A percentile compares a stretch with the other conserved stretches of the same genome.
Conservation (phyloP, 2,329 filamentous ascomycete genomes). For the Alternaria panax region DNA sequence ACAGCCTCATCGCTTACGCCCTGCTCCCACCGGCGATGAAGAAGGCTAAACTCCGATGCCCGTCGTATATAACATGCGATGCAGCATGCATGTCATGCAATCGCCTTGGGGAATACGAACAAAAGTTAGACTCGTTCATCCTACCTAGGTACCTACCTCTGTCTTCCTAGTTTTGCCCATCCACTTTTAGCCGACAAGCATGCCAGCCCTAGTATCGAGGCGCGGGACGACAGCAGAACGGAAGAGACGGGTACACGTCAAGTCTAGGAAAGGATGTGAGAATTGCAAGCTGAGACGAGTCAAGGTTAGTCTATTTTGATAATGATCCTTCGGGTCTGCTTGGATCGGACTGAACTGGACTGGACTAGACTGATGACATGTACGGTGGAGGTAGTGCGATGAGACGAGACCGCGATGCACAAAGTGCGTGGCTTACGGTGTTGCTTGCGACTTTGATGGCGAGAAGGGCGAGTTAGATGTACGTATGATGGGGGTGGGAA, state of each 20-base stretch:
- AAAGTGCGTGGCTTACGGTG: conserved; percentile 58
- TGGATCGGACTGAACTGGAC: conserved; percentile 9
- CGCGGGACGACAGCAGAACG: conserved; percentile 16
- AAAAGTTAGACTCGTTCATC: background rate
- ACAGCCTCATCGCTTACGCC: background rate
- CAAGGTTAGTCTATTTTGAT: conserved; percentile 52
- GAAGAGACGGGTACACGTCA: conserved; percentile 55
- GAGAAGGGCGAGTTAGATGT: background rate
- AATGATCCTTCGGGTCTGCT: background rate
- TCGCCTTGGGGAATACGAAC: background rate
- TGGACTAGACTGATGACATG: background rate
- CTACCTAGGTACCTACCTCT: too few species aligned
- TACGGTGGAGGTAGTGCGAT: conserved; percentile 59
- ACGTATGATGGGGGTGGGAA: background rate
- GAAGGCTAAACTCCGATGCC: background rate
- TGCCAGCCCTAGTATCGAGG: conserved; percentile 24
- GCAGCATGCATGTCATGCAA: background rate
- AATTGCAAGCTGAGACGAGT: conserved; percentile 65
- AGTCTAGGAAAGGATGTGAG: conserved; percentile 62
- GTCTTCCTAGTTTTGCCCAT: background rate
- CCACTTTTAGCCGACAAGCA: background rate
- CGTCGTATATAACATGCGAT: background rate
- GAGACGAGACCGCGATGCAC: conserved; percentile 59
- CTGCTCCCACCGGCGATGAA: background rate
- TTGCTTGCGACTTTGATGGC: conserved; percentile 55